Base-by-base conservation (phyloP, 2,329 filamentous ascomycete genomes). In the Pezicula neosporulosa region DNA sequence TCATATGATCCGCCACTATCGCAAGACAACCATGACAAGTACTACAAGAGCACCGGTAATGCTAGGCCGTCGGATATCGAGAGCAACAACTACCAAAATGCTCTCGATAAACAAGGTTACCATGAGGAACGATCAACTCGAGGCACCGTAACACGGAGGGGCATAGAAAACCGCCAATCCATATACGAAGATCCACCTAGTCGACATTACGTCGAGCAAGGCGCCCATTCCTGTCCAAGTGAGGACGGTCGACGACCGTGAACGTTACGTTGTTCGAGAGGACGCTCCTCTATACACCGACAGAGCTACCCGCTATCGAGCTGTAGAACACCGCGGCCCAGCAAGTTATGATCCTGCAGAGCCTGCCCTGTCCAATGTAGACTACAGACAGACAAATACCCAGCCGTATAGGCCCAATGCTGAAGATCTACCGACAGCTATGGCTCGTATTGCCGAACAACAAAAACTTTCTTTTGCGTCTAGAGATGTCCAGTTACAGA, bases 21-120 rank as follows among this genome's bases (percentile, higher is more conserved):
- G 16, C 55, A 60, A 50, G 63, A 66, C 33, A 65, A 63, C 36
- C 63, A 66, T 50, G 56, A 61, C 5, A 64, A 60, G 43, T 67
- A 65, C 44, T 66, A 66, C 37, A 46, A 53, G 19, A 51, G 39
- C 7, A 28, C 39, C 28, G 52, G 54, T 27, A 54, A 48, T 28
- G 45, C 44, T 2, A 50, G 45, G 37, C 48, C 56, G 27, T 50
- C 50, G 10, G 53, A 55, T 13, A 15, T 47, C 21, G 45, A 30
- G 5, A 60, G 56, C 30, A 58, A 56, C 30, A 58, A 44, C 52
- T 55, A 53, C 6, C 53, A 61, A 48, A 63, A 64, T 53, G 61
- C 60, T 49, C 58, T 58, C 44, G 55, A 56, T 19, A 55, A 59
- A 37, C 58, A 60, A n/a, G 51, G 50, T 30, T 56, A 60, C 30